Conservation (phyloP, 768 basidiomycete species). For the Inosperma sp. region DNA sequence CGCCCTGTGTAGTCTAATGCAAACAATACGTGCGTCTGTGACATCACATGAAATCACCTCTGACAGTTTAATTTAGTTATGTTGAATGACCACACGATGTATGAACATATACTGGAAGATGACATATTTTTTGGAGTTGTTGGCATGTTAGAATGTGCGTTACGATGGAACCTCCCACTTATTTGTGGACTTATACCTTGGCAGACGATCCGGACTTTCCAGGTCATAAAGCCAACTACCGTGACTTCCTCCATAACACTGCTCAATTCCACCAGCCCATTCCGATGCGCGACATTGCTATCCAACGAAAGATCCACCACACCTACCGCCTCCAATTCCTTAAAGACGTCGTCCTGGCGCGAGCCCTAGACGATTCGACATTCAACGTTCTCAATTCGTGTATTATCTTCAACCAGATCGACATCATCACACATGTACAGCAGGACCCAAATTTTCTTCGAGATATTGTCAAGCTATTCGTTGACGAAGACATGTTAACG, state of each 20-base stretch:
- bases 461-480: conserved; percentile 73
- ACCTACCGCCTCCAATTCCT: conserved; percentile 96
- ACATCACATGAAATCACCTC: neutral
- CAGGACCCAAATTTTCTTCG: conserved; percentile 69
- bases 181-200: conserved; percentile 8
- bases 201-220: conserved; percentile 97
- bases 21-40: conserved; percentile 71
- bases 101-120: conserved; percentile 92
- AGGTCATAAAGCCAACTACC: conserved; percentile 93
- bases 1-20: conserved; percentile 86
- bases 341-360: conserved; percentile 96
- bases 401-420: conserved; percentile 98
- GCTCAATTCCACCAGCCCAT: conserved; percentile 90
- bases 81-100: conserved; percentile 91
- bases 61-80: conserved; percentile 52
- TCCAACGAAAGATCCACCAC: conserved; percentile 90
- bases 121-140: conserved; percentile 89
- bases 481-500: conserved; percentile 61
- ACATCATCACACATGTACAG: conserved; percentile 90
- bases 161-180: conserved; percentile 10
- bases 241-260: conserved; percentile 81
- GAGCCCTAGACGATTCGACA: conserved; percentile 91
- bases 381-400: conserved; percentile 96
- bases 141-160: conserved; percentile 94
- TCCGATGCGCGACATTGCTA: conserved; percentile 64